These are phyloP conservation scores for Rhexocercosporidium sp. DNA, from an alignment of 2,329 filamentous ascomycete species.

Conservation along the genomic window DNA sequence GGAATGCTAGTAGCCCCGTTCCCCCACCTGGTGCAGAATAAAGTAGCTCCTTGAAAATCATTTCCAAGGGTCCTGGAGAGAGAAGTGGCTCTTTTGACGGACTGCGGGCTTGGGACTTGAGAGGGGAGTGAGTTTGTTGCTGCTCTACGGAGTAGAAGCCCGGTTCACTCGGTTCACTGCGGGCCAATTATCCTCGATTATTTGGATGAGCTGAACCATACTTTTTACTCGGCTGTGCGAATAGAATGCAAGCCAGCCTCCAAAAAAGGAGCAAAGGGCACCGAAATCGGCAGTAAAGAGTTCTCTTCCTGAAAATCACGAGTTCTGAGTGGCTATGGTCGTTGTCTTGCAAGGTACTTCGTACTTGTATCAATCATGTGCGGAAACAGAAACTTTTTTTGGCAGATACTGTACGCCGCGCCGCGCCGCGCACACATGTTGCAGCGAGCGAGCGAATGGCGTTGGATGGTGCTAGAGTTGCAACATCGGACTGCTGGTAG, in stretches of 20 bases:
- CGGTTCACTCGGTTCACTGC: background rate
- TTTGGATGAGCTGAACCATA: background rate
- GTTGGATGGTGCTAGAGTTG: conserved; percentile 17
- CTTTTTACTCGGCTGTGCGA: background rate
- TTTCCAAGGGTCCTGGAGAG: background rate
- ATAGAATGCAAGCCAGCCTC: background rate
- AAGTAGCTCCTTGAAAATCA: background rate
- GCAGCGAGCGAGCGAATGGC: conserved; percentile 25
- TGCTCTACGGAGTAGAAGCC: too few species aligned
- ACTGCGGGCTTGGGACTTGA: background rate
- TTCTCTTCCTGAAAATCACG: too few species aligned
- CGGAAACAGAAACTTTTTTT: conserved; percentile 18
- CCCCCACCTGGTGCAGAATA: background rate
- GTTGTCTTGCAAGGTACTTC: background rate
- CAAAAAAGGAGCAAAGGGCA: background rate
- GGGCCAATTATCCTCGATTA: background rate
- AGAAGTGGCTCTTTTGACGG: conserved; percentile 3
- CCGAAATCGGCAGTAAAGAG: background rate
- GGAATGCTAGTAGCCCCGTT: background rate
- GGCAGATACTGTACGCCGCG: too few species aligned
- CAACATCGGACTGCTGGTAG: background rate
- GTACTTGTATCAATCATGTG: conserved; percentile 21
- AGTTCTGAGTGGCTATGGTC: too few species aligned
- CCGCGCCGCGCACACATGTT: conserved; percentile 21
- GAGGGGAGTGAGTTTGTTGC: too few species aligned